These are phyloP conservation scores for Hypoxylon sp. DNA, from an alignment of 2,329 filamentous ascomycete species.

Conservation along the genomic window DNA sequence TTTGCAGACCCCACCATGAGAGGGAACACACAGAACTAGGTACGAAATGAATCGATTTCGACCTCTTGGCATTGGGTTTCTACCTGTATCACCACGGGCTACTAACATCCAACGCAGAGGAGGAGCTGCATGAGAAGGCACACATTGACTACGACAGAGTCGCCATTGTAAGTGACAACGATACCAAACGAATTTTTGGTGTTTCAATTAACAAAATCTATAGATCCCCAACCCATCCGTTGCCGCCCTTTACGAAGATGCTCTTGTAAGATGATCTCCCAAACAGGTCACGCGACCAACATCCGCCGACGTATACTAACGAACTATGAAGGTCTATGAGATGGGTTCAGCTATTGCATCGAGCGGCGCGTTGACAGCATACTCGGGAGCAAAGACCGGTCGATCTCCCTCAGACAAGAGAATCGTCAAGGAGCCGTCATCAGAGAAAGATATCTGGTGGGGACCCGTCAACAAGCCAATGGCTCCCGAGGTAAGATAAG, in stretches of 20 bases:
- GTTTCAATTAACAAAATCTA: slow-evolving; percentile 42
- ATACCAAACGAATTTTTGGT: slow-evolving; percentile 14
- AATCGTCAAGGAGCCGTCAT: slow-evolving; percentile 91
- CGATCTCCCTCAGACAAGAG: slow-evolving; percentile 98
- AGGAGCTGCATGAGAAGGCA: slow-evolving; percentile 96
- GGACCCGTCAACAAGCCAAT: slow-evolving; percentile 99
- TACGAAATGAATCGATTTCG: slow-evolving; percentile 54
- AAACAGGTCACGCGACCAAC: slow-evolving; percentile 35
- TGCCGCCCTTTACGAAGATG: slow-evolving; percentile 97
- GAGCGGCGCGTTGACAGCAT: slow-evolving; percentile 93
- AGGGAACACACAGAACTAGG: slow-evolving; percentile 93
- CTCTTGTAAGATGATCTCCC: slow-evolving; percentile 72
- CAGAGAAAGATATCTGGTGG: slow-evolving; percentile 97
- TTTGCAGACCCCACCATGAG: slow-evolving; percentile 73
- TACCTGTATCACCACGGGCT: slow-evolving; percentile 4
- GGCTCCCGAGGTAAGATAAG: slow-evolving; percentile 86
- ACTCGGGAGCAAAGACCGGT: slow-evolving; percentile 98
- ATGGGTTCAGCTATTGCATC: slow-evolving; percentile 98
- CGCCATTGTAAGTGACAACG: slow-evolving; percentile 81
- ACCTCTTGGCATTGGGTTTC: slow-evolving; percentile 5
- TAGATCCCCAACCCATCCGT: slow-evolving; percentile 93
- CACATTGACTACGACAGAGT: slow-evolving; percentile 99
- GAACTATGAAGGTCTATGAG: slow-evolving; percentile 77
- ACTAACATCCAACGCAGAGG: slow-evolving; percentile 67
- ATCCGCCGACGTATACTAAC: slow-evolving; percentile 42